Percentiles rank a stretch among this genome's conserved stretches.
Conservation (phyloP, 1,284 basidiomycete species). For the Vanrija sp. region DNA sequence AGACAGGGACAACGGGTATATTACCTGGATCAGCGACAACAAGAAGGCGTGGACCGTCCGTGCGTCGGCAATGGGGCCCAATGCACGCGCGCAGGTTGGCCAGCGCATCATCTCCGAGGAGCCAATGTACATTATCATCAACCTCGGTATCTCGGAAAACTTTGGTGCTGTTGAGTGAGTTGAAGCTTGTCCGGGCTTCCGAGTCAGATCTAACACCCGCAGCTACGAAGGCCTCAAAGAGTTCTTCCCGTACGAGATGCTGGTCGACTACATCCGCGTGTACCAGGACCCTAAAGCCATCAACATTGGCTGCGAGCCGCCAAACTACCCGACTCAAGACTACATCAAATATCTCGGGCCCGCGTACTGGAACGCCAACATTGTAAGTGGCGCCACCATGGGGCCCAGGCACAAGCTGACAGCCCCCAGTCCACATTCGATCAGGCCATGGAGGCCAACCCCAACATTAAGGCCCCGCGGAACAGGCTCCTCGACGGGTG, state of each 20-base stretch:
- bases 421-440: conserved; percentile 2
- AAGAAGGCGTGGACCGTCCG: conserved; percentile 71
- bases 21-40: conserved; percentile 69
- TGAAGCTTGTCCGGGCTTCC: too few relatives aligned
- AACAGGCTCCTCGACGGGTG: conserved; percentile 35
- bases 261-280: conserved; percentile 47
- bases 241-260: conserved; percentile 27
- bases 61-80: conserved; percentile 66
- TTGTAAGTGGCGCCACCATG: conserved; percentile 24
- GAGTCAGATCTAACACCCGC: too few relatives aligned
- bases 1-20: conserved; percentile 58
- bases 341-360: conserved; percentile 52
- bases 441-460: conserved; percentile 1
- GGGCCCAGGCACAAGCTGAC: background rate
- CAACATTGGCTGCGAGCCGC: conserved; percentile 50
- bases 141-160: conserved; percentile 71
- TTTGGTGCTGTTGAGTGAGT: conserved; percentile 65
- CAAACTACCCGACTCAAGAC: conserved; percentile 54
- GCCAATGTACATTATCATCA: conserved; percentile 60
- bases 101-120: conserved; percentile 74
- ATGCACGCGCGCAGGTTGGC: conserved; percentile 63
- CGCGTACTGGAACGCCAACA: conserved; percentile 41
- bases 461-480: conserved; percentile 20
- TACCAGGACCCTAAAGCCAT: conserved; percentile 46
- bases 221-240: conserved; percentile 1